Base-by-base conservation (phyloP, 164 flowering plant species). In the Stephania japonica region DNA sequence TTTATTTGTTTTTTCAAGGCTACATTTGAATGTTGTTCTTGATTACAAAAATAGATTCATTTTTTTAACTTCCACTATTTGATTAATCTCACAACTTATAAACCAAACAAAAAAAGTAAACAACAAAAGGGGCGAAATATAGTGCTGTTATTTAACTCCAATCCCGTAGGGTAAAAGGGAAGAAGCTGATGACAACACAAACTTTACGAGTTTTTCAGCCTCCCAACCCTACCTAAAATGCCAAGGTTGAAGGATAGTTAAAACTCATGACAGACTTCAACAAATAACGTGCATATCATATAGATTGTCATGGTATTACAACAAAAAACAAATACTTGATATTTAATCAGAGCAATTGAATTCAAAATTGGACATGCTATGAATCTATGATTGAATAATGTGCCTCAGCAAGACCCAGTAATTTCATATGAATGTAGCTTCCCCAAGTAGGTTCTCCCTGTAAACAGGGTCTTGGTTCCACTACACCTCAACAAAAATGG, bases 121-220 rank as follows among this genome's bases (percentile, higher is more conserved):
- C 38, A 2, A 32, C 38, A 32, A 32, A 32, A 32, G 2, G 38
- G 18, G 16, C 10, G 23, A 78, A 67, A 87, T 89, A 10, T 89
- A 73, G 89, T 86, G 93, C 80, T 80, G 84, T 79, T 73, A 84
- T 88, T 91, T 91, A 81, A 86, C 92, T 88, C 88, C 92, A 73
- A 27, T 78, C 89, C 78, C 85, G 76, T 83, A 53, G 2, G 4
- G 72, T 38, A n/a, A 72, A 61, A 65, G 80, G 85, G 91, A 87
- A 72, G 86, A 87, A 89, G 92, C 87, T 91, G 97, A 91, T 89
- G 93, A 82, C 86, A 86, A 84, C 97, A 85, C 90, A 72, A 7
- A 78, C 27, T 89, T 4, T 91, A 4, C 41, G 93, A 87, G 89
- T 87, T 84, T 77, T 76, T 88, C 90, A 86, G 88, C 80, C 91